Conservation (phyloP, 495 filamentous ascomycete species). For the Jackrogersella multiformis region DNA sequence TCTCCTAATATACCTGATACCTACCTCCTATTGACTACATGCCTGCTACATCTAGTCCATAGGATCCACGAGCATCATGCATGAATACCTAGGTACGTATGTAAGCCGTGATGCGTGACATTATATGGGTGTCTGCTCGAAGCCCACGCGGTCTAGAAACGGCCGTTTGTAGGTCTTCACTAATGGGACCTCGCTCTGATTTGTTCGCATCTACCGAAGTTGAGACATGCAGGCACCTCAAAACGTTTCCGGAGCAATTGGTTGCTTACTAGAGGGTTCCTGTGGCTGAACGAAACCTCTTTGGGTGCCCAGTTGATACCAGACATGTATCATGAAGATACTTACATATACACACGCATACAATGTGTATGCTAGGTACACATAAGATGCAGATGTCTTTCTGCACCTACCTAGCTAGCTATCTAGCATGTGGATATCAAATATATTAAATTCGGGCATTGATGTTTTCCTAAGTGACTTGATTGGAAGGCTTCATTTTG, state of each 20-base stretch:
- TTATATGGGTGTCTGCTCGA: neutral
- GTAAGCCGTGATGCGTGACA: constrained; percentile 15
- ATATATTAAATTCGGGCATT: constrained; percentile 1
- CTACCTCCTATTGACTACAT: constrained; percentile 11
- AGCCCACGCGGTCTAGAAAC: constrained; percentile 1
- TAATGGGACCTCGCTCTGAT: neutral
- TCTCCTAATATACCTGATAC: too few species aligned
- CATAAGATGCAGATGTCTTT: neutral
- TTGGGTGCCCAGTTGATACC: neutral
- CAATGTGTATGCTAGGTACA: neutral
- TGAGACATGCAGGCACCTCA: constrained; percentile 25
- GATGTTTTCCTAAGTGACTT: neutral
- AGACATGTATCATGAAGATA: constrained; percentile 1
- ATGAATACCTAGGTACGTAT: neutral
- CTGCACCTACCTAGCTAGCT: neutral
- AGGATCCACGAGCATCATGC: neutral
- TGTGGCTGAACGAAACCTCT: neutral
- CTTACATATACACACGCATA: too few species aligned
- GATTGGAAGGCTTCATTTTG: neutral
- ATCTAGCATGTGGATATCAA: neutral
- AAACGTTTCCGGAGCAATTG: constrained; percentile 33
- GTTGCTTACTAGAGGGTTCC: neutral
- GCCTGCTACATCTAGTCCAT: neutral
- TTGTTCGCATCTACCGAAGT: constrained; percentile 14
- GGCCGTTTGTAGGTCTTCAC: neutral